Evolutionary conservation across 2,329 filamentous ascomycete genomes (phyloP).

Genomic region (Knufia fluminis): DNA sequence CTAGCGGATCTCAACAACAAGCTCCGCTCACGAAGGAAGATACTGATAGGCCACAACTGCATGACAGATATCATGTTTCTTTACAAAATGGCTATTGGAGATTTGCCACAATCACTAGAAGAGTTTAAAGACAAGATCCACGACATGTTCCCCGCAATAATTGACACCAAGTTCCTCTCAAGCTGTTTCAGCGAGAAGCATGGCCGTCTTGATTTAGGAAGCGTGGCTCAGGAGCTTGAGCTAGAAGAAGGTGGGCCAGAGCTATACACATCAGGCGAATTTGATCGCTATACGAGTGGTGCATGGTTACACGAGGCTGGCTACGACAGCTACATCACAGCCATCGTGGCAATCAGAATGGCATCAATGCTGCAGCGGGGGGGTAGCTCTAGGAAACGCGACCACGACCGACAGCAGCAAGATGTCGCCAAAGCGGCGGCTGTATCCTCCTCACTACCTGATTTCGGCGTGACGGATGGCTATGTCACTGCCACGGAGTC

Average conservation of each 20-base stretch:
- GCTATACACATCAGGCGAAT: constrained; percentile 29
- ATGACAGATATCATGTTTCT: constrained; percentile 56
- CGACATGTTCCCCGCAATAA: constrained; percentile 45
- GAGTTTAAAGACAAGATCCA: constrained; percentile 46
- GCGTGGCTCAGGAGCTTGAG: constrained; percentile 39
- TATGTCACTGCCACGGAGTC: constrained; percentile 5
- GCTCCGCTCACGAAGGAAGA: constrained; percentile 38
- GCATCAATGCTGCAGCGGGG: constrained; percentile 30
- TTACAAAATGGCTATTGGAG: constrained; percentile 50
- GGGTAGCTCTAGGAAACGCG: constrained; percentile 20
- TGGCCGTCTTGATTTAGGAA: constrained; percentile 37
- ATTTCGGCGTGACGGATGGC: constrained; percentile 7
- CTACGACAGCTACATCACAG: constrained; percentile 54
- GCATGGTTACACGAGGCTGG: constrained; percentile 49
- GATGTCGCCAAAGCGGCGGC: not conserved
- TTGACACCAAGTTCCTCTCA: constrained; percentile 57
- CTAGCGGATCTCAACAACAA: constrained; percentile 29
- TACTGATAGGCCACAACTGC: constrained; percentile 55
- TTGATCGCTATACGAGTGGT: constrained; percentile 29
- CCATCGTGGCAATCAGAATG: constrained; percentile 48
- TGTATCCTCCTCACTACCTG: not conserved
- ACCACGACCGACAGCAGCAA: constrained; percentile 5
- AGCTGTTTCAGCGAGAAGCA: constrained; percentile 29
- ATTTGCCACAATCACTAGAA: constrained; percentile 46
- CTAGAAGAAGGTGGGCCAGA: constrained; percentile 25